Evolutionary conservation across 345 rosid genomes (phyloP).

Genomic region (Cardiospermum halicacabum): DNA sequence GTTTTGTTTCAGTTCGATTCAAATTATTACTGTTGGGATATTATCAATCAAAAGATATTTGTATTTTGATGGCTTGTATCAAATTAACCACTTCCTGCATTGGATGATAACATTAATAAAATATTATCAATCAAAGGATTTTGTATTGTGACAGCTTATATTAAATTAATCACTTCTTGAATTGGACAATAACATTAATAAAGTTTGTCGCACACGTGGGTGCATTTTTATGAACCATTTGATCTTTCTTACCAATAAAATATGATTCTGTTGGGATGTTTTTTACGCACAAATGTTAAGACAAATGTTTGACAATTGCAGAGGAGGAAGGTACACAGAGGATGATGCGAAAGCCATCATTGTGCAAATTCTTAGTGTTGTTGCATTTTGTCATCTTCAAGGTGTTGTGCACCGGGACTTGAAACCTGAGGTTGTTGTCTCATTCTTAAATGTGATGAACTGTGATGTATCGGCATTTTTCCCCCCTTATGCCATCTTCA

Average conservation of each 20-base stretch:
- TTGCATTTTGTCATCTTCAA: conserved; percentile 85
- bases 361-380: conserved; percentile 68
- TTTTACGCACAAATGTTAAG: not conserved
- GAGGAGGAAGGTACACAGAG: conserved; percentile 78
- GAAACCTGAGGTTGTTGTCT: conserved; percentile 64
- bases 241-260: not conserved
- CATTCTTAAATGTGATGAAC: not conserved
- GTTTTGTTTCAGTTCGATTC: not conserved
- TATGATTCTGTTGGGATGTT: not conserved
- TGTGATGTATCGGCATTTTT: not conserved
- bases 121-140: not conserved
- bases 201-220: not conserved
- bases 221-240: not conserved
- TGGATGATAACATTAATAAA: not conserved
- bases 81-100: not conserved
- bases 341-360: conserved; percentile 74
- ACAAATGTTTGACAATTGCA: conserved; percentile 21
- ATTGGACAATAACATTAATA: not conserved
- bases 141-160: not conserved
- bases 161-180: no score
- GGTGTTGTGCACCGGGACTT: conserved; percentile 88
- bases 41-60: not conserved
- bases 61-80: not conserved
- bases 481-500: not conserved
- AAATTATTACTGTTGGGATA: not conserved